Base-by-base conservation (phyloP, 2,329 filamentous ascomycete species). In the Ceratocystis lukuohia region DNA sequence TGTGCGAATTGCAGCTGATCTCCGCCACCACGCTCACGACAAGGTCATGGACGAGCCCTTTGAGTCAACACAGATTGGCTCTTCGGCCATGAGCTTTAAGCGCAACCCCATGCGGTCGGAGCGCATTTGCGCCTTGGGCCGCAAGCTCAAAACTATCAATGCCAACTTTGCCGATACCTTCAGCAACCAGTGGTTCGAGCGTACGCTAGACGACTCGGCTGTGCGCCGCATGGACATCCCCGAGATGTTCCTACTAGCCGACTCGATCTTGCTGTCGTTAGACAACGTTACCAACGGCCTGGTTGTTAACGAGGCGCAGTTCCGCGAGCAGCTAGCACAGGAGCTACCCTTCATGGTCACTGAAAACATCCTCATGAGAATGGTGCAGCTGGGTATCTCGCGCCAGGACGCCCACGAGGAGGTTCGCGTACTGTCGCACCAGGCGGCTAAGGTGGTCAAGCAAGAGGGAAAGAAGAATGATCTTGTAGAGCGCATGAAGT, bases 321-420 rank as follows among this genome's bases (percentile, higher is more conserved):
- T 95, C 73, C 79, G 81, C 68, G 79, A 81, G 67, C 85, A 82
- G 69, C 79, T 95, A 59, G 81, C 85, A 70, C 82, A 86, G 69
- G 89, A 95, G 76, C 82, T 96, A 15, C 92, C 92, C 0, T 96
- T 96, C 77, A 95, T 93, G 88, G 82, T 85, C 6, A 91, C 86
- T 6, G 73, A 70, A 71, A 68, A 69, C 53, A 86, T 91, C 73
- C 89, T 92, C 74, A 91, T 95, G 89, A 85, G 84, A 70, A 80
- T 93, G 66, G 84, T 87, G 33, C 83, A 84, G 66, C 82, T 86
- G 72, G 89, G 89, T 41, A 82, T 79, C 33, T 88, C 84, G 8
- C 80, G 91, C 63, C 90, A 95, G 74, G 89, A 92, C 28, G 88
- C 89, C 0, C 91, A 96, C 76, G 91, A 96, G 77, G 79, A 93